These are phyloP conservation scores for Kwoniella bestiolae DNA, from an alignment of 768 basidiomycete species.

Conservation along the genomic window DNA sequence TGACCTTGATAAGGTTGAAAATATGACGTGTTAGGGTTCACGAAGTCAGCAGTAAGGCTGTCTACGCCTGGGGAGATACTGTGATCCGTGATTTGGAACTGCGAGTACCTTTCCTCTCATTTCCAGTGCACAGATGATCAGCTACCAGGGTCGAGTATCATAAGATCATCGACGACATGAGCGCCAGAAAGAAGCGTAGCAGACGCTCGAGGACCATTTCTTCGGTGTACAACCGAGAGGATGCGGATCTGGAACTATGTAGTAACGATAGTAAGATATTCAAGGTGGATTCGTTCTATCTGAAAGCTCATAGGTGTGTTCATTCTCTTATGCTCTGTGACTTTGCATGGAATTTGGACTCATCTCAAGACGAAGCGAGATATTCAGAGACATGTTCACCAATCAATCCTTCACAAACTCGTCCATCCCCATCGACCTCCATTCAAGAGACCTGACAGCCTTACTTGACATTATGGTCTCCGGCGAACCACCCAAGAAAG, in stretches of 20 bases:
- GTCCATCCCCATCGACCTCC: not conserved
- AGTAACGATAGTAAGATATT: not conserved
- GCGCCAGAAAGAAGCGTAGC: not conserved
- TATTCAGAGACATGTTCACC: not conserved
- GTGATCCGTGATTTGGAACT: too few species aligned
- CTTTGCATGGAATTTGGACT: too few species aligned
- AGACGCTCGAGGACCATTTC: not conserved
- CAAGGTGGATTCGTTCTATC: slow-evolving; percentile 2
- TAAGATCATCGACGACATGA: too few species aligned
- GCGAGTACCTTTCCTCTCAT: too few species aligned
- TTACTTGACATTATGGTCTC: not conserved
- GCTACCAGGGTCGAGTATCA: too few species aligned
- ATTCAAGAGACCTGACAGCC: not conserved
- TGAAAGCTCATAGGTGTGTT: not conserved
- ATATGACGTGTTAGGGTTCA: too few species aligned
- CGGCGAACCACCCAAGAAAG: not conserved
- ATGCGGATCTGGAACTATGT: not conserved
- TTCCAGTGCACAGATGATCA: too few species aligned
- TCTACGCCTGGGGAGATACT: too few species aligned
- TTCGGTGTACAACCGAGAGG: not conserved
- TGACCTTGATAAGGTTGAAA: too few species aligned
- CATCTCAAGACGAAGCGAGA: too few species aligned
- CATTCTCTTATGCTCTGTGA: too few species aligned
- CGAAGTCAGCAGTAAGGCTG: too few species aligned
- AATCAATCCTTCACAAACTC: not conserved